Conservation (phyloP, 331 rosid species). For the Acacia pycnantha region DNA sequence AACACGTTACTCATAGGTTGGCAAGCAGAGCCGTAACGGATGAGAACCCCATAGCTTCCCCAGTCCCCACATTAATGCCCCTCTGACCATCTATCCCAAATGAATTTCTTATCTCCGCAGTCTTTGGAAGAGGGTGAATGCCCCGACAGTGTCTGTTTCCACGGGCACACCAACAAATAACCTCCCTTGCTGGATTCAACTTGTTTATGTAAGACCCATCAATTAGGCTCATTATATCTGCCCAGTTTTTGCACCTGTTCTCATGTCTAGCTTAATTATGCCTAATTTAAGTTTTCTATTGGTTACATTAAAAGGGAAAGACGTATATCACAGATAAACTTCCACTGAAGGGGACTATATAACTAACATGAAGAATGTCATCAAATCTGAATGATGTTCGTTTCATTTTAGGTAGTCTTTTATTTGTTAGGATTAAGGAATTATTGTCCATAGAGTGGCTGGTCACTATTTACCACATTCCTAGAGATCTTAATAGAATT, state of each 20-base stretch:
- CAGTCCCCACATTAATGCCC: background rate
- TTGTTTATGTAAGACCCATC: background rate
- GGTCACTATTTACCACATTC: too few species aligned
- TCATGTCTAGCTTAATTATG: background rate
- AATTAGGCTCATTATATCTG: background rate
- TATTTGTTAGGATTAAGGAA: too few species aligned
- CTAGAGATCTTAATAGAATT: too few species aligned
- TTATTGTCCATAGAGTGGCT: too few species aligned
- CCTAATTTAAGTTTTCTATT: background rate
- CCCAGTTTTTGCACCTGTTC: background rate
- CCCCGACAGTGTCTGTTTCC: background rate
- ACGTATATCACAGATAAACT: background rate
- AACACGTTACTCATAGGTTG: too few species aligned
- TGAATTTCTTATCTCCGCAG: background rate
- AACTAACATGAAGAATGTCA: constrained; percentile 13
- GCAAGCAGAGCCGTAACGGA: background rate
- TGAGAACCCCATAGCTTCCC: constrained; percentile 17
- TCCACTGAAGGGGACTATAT: background rate
- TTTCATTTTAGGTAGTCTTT: too few species aligned
- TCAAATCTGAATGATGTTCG: too few species aligned
- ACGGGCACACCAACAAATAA: background rate
- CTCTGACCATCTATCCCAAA: background rate
- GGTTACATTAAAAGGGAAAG: background rate
- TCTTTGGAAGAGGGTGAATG: background rate
- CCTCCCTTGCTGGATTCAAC: background rate